phyloP scores from a whole-genome alignment of 2,329 filamentous ascomycete species.

The Cordyceps javanica region DNA sequence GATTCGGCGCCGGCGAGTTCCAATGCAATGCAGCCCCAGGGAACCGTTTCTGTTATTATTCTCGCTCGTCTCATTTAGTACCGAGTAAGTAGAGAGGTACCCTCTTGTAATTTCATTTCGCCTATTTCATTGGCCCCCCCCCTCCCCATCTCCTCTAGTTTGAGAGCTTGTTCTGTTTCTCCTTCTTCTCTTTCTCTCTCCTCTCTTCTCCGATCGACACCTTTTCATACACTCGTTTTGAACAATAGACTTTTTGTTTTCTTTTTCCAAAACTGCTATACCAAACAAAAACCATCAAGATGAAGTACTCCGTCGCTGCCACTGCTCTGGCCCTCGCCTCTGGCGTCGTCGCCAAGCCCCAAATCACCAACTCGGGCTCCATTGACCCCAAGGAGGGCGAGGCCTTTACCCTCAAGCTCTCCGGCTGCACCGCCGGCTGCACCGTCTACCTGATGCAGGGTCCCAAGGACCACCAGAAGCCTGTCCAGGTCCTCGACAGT shows the following conservation, averaged over 20 bases:
- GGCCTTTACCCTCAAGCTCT: conserved; percentile 1
- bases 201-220: not conserved
- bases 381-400: conserved; percentile 8
- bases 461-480: not conserved
- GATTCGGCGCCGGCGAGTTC: not conserved
- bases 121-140: not conserved
- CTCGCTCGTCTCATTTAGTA: no score
- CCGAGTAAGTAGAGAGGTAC: not conserved
- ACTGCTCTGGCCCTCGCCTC: conserved; percentile 1
- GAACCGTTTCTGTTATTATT: not conserved
- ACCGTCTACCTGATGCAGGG: conserved; percentile 10
- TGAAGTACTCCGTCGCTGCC: conserved; percentile 10
- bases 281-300: not conserved
- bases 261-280: not conserved
- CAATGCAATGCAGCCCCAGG: not conserved
- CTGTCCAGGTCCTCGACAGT: conserved; percentile 2
- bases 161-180: not conserved
- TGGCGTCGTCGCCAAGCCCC: conserved; percentile 9
- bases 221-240: not conserved
- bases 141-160: not conserved
- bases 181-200: not conserved
- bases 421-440: not conserved
- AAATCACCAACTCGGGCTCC: not conserved
- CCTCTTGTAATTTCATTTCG: not conserved
- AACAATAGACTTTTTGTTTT: not conserved